Conservation (phyloP, 257 asterid species). For the Voacanga thouarsii region DNA sequence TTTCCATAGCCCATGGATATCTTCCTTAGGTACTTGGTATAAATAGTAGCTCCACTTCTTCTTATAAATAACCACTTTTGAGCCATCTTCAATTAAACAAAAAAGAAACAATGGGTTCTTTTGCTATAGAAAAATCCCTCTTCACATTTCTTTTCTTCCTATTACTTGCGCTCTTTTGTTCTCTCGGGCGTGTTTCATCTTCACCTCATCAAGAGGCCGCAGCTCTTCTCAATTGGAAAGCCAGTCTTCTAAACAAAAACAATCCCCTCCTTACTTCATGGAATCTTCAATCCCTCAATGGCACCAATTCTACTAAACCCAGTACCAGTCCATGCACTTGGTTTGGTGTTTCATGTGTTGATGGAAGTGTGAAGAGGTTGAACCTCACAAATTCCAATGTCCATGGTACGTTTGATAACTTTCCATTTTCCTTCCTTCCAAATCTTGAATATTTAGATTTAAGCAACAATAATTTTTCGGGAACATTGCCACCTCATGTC, state of each 20-base stretch:
- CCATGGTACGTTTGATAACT: conserved; percentile 16
- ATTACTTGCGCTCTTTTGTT: too few relatives aligned
- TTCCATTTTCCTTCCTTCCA: conserved; percentile 23
- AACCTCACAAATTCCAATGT: conserved; percentile 9
- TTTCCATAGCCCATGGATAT: too few relatives aligned
- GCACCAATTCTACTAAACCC: not conserved
- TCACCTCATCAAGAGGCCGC: not conserved
- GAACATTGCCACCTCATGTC: conserved; percentile 14
- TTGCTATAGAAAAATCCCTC: not conserved
- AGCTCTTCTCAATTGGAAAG: conserved; percentile 24
- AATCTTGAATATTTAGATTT: conserved; percentile 24
- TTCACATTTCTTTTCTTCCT: not conserved
- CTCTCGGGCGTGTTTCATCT: not conserved
- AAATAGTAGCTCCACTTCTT: too few relatives aligned
- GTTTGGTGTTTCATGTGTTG: conserved; percentile 25
- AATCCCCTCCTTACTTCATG: conserved; percentile 19
- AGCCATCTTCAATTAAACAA: too few relatives aligned
- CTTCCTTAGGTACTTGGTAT: too few relatives aligned
- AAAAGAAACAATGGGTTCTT: not conserved
- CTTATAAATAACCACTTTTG: too few relatives aligned
- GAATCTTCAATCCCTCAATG: not conserved
- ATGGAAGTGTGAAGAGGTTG: conserved; percentile 2
- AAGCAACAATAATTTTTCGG: conserved; percentile 6
- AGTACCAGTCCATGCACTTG: conserved; percentile 17
- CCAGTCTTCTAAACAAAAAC: not conserved